phyloP scores from a whole-genome alignment of 2,329 filamentous ascomycete genomes.

The Neocucurbitaria cava region DNA sequence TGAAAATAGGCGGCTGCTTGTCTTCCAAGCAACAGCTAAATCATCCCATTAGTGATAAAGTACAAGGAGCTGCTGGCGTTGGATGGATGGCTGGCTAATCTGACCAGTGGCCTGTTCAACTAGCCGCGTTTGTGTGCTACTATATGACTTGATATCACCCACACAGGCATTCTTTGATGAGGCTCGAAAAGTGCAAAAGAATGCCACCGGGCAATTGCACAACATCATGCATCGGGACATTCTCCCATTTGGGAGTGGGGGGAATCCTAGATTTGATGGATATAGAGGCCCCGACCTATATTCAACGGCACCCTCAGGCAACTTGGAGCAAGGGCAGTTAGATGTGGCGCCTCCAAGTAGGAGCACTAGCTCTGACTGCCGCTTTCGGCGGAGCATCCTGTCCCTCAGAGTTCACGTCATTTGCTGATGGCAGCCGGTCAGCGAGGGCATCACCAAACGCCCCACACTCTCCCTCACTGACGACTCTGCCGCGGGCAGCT shows the following conservation, averaged over 20 bases:
- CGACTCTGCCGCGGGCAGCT: slow-evolving; percentile 12
- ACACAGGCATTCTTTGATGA: slow-evolving; percentile 35
- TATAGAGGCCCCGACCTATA: slow-evolving; percentile 40
- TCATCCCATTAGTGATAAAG: slow-evolving; percentile 11
- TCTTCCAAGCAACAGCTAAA: slow-evolving; percentile 24
- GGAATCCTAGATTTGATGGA: slow-evolving; percentile 18
- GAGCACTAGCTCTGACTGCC: slow-evolving; percentile 28
- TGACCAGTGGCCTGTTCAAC: slow-evolving; percentile 17
- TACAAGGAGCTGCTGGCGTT: slow-evolving; percentile 21
- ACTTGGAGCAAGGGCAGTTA: slow-evolving; percentile 31
- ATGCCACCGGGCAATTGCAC: slow-evolving; percentile 31
- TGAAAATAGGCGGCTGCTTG: slow-evolving; percentile 32
- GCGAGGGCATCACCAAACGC: slow-evolving; percentile 17
- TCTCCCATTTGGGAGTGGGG: slow-evolving; percentile 35
- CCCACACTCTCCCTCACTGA: slow-evolving; percentile 30
- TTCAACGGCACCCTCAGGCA: slow-evolving; percentile 31
- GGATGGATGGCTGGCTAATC: slow-evolving; percentile 29
- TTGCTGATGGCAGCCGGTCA: slow-evolving; percentile 17
- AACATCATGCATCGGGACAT: slow-evolving; percentile 42
- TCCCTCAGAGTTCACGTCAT: slow-evolving; percentile 18
- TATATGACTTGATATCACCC: slow-evolving; percentile 28
- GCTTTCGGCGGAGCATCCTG: slow-evolving; percentile 18
- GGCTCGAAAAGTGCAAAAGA: slow-evolving; percentile 36
- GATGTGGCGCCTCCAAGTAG: slow-evolving; percentile 30
- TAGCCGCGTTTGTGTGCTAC: slow-evolving; percentile 29